These are phyloP conservation scores for Moesziomyces sp. DNA, from an alignment of 1,284 basidiomycete species.

Conservation along the genomic window DNA sequence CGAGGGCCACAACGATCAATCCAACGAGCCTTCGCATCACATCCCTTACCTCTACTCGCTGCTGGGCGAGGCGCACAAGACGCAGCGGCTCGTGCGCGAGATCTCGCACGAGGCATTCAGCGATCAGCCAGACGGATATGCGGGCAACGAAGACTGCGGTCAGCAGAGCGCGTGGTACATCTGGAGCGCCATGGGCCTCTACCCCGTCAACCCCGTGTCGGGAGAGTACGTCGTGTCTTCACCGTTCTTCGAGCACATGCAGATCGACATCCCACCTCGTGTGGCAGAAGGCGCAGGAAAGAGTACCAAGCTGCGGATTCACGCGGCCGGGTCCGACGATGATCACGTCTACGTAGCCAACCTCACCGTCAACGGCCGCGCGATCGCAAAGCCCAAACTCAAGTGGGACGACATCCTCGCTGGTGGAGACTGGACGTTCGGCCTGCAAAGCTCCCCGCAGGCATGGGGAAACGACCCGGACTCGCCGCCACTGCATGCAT, in stretches of 20 bases:
- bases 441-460: conserved; percentile 14
- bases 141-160: conserved; percentile 87
- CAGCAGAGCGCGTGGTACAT: conserved; percentile 90
- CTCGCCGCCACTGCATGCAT: conserved; percentile 9
- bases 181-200: conserved; percentile 81
- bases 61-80: conserved; percentile 76
- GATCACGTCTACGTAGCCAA: conserved; percentile 24
- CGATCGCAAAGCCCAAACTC: conserved; percentile 22
- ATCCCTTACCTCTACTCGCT: conserved; percentile 83
- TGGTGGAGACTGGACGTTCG: conserved; percentile 41
- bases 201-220: conserved; percentile 76
- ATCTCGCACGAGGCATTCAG: conserved; percentile 77
- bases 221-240: conserved; percentile 75
- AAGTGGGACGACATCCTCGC: conserved; percentile 30
- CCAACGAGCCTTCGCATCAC: conserved; percentile 83
- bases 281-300: neutral
- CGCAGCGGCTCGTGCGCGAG: conserved; percentile 77
- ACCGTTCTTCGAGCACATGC: conserved; percentile 78
- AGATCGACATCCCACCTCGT: conserved; percentile 72
- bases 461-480: conserved; percentile 31
- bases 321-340: conserved; percentile 24
- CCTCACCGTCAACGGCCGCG: conserved; percentile 24
- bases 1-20: conserved; percentile 83
- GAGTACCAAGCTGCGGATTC: conserved; percentile 14
- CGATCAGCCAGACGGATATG: conserved; percentile 75